Conservation (phyloP, 371 early-diverging fungal genomes). For the Nematocida minor region DNA sequence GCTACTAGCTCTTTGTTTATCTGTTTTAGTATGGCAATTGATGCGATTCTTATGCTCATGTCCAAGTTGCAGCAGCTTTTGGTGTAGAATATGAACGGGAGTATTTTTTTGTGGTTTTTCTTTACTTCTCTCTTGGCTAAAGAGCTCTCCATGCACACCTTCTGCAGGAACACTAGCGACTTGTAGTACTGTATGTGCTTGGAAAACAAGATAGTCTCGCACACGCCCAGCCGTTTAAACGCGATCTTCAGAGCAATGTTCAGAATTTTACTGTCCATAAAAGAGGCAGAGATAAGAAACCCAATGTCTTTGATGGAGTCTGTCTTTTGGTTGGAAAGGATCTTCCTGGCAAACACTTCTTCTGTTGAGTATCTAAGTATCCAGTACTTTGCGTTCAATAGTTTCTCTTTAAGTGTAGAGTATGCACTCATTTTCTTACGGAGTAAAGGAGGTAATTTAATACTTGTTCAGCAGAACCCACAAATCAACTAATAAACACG, state of each 20-base stretch:
- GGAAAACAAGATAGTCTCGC: conserved; percentile 1
- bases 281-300: conserved; percentile 38
- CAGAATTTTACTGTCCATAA: conserved; percentile 13
- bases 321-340: background rate
- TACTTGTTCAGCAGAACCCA: too few relatives aligned
- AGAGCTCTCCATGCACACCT: conserved; percentile 30
- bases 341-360: conserved; percentile 13
- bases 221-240: background rate
- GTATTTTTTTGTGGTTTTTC: conserved; percentile 32
- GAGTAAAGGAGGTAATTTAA: too few relatives aligned
- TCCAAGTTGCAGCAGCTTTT: background rate
- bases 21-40: conserved; percentile 37
- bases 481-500: too few relatives aligned
- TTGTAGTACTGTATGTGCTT: conserved; percentile 39
- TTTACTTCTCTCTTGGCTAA: conserved; percentile 1
- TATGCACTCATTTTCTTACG: background rate
- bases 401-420: background rate
- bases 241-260: conserved; percentile 13
- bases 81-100: conserved; percentile 37
- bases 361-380: background rate
- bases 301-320: conserved; percentile 31
- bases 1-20: background rate
- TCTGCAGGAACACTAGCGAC: conserved; percentile 36
- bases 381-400: conserved; percentile 11
- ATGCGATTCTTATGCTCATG: conserved; percentile 3